Base-by-base conservation (phyloP, 1,139 yeast species). In the Nematodospora anomalae region DNA sequence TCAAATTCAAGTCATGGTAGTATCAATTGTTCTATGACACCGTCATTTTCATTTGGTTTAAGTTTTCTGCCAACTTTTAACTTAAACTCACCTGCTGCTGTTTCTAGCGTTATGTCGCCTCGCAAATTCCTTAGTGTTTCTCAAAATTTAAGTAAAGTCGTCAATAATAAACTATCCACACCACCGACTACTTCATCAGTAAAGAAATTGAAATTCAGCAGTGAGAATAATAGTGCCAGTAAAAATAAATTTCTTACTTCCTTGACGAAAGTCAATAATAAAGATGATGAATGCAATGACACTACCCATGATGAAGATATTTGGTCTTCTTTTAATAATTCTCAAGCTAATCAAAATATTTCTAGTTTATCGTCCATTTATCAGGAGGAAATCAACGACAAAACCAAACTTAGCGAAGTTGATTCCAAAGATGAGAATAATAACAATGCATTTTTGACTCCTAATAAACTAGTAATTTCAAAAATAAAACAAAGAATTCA, bases 1-100 rank as follows among this genome's bases (percentile, higher is more conserved):
- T 26, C 36, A 39, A 12, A n/a, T 27, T 27, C 36, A 28, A 25
- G 35, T 14, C 24, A 28, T 15, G 36, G 28, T 3, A 37, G 43
- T 23, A 25, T 39, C 11, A 41, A 41, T 30, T 12, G 42, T 28
- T 15, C 25, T 5, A 25, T 30, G 6, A 64, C 71, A 9, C 71
- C 74, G 1, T 57, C 70, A 5, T 67, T 64, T 47, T 57, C 67
- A 26, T 67, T 69, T 46, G 72, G 74, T 4, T 47, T 69, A 24
- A 67, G 65, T 29, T 67, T 69, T 43, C 71, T 65, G 71, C 75
- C 76, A 3, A 63, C 72, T 5, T 67, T 69, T 48, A 65, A 60
- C 32, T 64, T 69, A 46, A 57, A 60, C 36, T 62, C 73, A 4
- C 74, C 75, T 29, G 49, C 62, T 22, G 50, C 53, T 6, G 14